phyloP scores from a whole-genome alignment of 2,329 filamentous ascomycete species.

The Coniosporium tulheliwenetii region DNA sequence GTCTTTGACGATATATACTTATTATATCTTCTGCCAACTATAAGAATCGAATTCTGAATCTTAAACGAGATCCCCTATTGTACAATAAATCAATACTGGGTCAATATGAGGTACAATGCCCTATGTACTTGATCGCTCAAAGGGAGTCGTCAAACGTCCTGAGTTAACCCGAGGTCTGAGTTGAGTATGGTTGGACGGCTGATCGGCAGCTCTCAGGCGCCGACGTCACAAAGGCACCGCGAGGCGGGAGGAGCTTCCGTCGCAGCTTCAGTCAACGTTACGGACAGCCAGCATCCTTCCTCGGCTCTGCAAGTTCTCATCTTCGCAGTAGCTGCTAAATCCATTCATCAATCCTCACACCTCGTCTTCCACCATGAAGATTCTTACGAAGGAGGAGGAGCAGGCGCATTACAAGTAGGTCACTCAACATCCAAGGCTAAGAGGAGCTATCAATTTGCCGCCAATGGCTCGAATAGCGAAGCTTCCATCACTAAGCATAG shows the following conservation, averaged over 20 bases:
- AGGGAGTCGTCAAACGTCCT: no score
- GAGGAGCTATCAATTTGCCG: not conserved
- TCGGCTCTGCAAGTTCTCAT: not conserved
- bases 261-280: not conserved
- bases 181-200: no score
- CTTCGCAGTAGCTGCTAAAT: not conserved
- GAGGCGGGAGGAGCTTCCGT: no score
- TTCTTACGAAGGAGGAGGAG: conserved; percentile 90
- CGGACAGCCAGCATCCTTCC: not conserved
- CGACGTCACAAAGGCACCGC: not conserved
- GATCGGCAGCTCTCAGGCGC: not conserved
- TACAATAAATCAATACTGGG: no score
- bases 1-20: no score
- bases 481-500: not conserved
- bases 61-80: no score
- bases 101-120: no score
- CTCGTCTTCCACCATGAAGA: conserved; percentile 52
- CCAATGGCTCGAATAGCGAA: not conserved
- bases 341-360: not conserved
- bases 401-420: conserved; percentile 60
- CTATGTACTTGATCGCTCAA: no score
- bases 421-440: not conserved
- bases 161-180: no score
- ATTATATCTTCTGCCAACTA: no score
- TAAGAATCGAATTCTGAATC: no score